Evolutionary conservation across 2,329 filamentous ascomycete species (phyloP).

Genomic region (Dactylellina parvicollis): DNA sequence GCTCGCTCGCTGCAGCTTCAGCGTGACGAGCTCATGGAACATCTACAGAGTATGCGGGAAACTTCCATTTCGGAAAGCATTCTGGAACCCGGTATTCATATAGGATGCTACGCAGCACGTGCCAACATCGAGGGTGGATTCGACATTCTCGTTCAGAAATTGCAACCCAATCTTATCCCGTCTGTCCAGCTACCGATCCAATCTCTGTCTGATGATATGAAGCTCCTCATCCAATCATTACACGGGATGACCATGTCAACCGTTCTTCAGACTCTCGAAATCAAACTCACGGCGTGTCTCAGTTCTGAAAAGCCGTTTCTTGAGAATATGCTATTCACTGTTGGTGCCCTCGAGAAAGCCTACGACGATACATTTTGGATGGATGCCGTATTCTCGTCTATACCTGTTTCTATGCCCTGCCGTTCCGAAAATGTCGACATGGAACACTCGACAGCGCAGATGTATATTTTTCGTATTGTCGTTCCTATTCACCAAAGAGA

Average conservation of each 20-base stretch:
- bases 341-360: conserved; percentile 62
- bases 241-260: conserved; percentile 61
- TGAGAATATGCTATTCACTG: conserved; percentile 24
- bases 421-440: conserved; percentile 55
- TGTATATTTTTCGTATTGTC: conserved; percentile 71
- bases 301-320: conserved; percentile 57
- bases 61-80: conserved; percentile 66
- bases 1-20: conserved; percentile 79
- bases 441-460: conserved; percentile 59
- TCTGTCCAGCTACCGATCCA: conserved; percentile 67
- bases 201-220: conserved; percentile 67
- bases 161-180: conserved; percentile 70
- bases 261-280: conserved; percentile 61
- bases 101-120: conserved; percentile 69
- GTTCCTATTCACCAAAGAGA: conserved; percentile 70
- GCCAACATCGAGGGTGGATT: conserved; percentile 67
- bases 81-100: conserved; percentile 67
- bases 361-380: conserved; percentile 65
- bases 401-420: conserved; percentile 64
- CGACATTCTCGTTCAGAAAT: conserved; percentile 70
- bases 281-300: conserved; percentile 65
- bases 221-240: conserved; percentile 63
- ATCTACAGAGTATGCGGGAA: conserved; percentile 72
- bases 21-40: conserved; percentile 69
- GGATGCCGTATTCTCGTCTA: conserved; percentile 64